Base-by-base conservation (phyloP, 1,284 basidiomycete genomes). In the Cryptococcus wingfieldii region DNA sequence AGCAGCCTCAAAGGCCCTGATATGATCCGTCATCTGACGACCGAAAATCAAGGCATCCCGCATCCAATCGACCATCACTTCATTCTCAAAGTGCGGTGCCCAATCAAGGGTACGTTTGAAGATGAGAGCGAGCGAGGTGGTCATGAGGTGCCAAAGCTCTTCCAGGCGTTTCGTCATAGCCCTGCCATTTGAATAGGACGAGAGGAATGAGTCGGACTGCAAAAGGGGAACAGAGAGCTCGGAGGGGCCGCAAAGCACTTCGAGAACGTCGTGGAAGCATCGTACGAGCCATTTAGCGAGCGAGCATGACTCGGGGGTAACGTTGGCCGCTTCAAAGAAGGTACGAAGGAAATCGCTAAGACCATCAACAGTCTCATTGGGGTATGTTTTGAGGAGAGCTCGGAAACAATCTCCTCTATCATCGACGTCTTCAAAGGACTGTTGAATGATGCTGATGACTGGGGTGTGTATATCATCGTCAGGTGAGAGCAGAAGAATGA, bases 1-100 rank as follows among this genome's bases (percentile, higher is more conserved):
- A 1, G 86, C 86, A 23, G 79, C 79, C 73, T 95, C 90, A 60
- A 97, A 86, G 8, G 87, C 82, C 41, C 84, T 80, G 70, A 90
- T 83, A 64, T 90, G 85, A 4, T 85, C 86, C 28, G 95, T 78
- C 78, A 95, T 82, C 65, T 91, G 87, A 62, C 88, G 80, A 14
- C 87, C 90, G 69, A 95, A 92, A 55, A 96, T 92, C 52, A 97
- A 80, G 1, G 92, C 93, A 71, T 97, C 94, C 59, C 92, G 84
- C 94, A 98, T 96, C 93, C 93, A 98, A 47, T 86, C 83, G 25
- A 88, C 83, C 92, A 98, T 95, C 52, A 86, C 84, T 31, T 85
- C 82, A 66, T 84, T 85, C 57, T 88, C 86, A 70, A 89, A 90
- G 68, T 82, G 87, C 10, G 79, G 76, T 0, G 94, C 84, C 93